Percentiles rank a stretch among this genome's conserved stretches.
Conservation (phyloP, 495 filamentous ascomycete genomes). For the Peziza echinospora region DNA sequence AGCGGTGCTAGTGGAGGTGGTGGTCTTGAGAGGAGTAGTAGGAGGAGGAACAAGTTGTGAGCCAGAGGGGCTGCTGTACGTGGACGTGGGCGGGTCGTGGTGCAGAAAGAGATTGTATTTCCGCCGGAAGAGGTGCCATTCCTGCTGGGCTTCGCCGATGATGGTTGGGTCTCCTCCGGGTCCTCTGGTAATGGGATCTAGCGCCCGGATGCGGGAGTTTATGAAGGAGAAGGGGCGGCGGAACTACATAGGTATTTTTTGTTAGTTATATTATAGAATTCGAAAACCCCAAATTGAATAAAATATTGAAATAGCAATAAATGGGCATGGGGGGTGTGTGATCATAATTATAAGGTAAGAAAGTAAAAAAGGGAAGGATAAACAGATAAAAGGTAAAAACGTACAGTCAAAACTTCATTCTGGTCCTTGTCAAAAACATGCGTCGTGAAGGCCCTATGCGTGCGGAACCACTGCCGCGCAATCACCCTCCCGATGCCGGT, state of each 20-base stretch:
- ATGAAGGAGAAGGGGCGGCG: constrained; percentile 50
- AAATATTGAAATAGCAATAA: too few species aligned
- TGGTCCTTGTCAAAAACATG: constrained; percentile 47
- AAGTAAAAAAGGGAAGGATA: not conserved
- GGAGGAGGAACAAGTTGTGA: too few species aligned
- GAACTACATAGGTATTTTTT: too few species aligned
- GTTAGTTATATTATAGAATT: too few species aligned
- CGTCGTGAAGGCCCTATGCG: constrained; percentile 46
- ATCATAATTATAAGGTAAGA: not conserved
- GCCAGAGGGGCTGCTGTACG: constrained; percentile 9
- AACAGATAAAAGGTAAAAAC: constrained; percentile 4
- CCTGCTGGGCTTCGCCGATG: constrained; percentile 45
- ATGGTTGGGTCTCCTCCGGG: constrained; percentile 22
- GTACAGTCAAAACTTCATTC: constrained; percentile 39
- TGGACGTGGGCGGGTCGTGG: constrained; percentile 17
- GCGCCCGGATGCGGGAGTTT: constrained; percentile 40
- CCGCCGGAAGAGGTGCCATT: constrained; percentile 43
- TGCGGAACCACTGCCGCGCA: constrained; percentile 41
- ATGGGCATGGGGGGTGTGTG: not conserved
- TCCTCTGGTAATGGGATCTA: constrained; percentile 28
- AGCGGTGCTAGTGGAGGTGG: too few species aligned
- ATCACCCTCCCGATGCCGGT: constrained; percentile 35
- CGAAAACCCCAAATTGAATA: too few species aligned
- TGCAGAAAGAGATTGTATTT: constrained; percentile 49
- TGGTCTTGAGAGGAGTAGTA: too few species aligned